Base-by-base conservation (phyloP, 768 basidiomycete species). In the Trichaptum fuscoviolaceum region DNA sequence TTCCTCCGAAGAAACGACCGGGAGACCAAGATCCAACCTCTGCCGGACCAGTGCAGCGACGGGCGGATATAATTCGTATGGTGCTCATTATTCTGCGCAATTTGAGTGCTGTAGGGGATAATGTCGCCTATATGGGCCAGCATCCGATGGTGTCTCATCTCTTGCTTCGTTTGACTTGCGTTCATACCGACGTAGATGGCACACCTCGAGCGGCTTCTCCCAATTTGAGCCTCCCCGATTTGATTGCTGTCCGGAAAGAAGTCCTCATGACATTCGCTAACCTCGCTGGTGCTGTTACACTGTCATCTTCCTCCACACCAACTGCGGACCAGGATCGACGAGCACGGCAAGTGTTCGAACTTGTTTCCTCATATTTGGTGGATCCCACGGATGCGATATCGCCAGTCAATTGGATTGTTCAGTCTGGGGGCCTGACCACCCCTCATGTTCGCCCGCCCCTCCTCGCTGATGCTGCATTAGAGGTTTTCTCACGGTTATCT, bases 71-170 rank as follows among this genome's bases (percentile, higher is more conserved):
- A 64, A 80, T 95, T 62, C 82, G 93, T 30, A 79, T 87, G 20
- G 81, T 91, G 64, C 76, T 88, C 59, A 95, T 92, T 75, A 87
- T 98, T 72, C 80, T 98, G 64, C 91, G 94, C 60, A 97, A 96
- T 78, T 81, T 97, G 70, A 87, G 92, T n/a, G 79, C 87, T 68
- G 80, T 89, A 66, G 78, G 77, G 7, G 90, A 96, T 69, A 96
- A 96, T 71, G 75, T 83, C 68, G 79, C 80, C 58, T 87, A 85
- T 71, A 80, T 96, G 71, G 84, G 88, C 1, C 83, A 79, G 57
- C 87, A 92, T 67, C 83, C 84, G 7, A 81, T 87, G 63, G 75
- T 92, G 15, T 75, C 93, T 36, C 84, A 87, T 70, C 71, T 92
- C 27, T 71, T 95, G 62, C 80, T 95, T 27, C 88, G 89, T 10